A percentile compares a stretch with the other conserved stretches of the same genome.
Conservation (phyloP, 2,329 filamentous ascomycete genomes). For the Fusarium circinatum region DNA sequence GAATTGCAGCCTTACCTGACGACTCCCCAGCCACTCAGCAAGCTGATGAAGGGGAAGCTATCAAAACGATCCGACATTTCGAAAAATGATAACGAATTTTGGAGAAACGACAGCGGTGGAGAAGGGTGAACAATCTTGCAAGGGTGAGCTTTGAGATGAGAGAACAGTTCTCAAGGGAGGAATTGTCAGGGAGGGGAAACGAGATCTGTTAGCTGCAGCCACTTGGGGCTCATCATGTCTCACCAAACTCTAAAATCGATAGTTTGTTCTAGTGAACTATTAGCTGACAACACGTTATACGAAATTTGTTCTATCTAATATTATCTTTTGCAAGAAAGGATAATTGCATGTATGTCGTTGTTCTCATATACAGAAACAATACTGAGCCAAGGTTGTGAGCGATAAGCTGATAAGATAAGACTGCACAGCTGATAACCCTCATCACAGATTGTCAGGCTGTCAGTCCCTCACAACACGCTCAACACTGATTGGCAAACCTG, state of each 20-base stretch:
- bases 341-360: fast-evolving
- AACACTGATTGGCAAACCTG: background rate
- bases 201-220: background rate
- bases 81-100: fast-evolving
- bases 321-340: fast-evolving
- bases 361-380: background rate
- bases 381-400: background rate
- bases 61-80: background rate
- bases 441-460: too few species aligned
- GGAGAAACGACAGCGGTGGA: fast-evolving
- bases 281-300: fast-evolving
- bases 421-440: too few species aligned
- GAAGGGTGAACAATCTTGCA: background rate
- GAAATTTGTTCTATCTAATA: fast-evolving
- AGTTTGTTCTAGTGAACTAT: background rate
- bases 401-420: background rate
- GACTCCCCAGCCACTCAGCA: constrained; percentile 10
- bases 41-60: background rate
- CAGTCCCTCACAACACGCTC: too few species aligned
- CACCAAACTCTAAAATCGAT: background rate
- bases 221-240: background rate
- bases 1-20: background rate
- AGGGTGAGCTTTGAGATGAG: fast-evolving
- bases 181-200: background rate
- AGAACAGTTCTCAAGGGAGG: background rate